A percentile compares a stretch with the other conserved stretches of the same genome.
Conservation (phyloP, 768 basidiomycete genomes). For the Podaxis rugospora region DNA sequence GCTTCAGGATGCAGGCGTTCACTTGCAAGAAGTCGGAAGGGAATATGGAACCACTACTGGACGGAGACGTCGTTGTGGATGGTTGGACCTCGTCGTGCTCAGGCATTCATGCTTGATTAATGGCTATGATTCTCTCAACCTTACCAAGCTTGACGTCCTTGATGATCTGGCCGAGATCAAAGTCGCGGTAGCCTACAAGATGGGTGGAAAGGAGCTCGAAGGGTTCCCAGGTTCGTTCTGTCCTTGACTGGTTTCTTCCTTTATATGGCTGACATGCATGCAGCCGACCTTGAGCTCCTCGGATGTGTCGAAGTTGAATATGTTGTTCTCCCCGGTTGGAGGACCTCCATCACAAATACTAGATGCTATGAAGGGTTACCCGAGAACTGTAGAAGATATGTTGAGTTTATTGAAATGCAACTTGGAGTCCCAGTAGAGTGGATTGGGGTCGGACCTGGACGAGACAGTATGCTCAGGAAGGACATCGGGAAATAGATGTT, state of each 20-base stretch:
- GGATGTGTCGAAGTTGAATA: slow-evolving; percentile 81
- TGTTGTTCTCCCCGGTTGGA: slow-evolving; percentile 89
- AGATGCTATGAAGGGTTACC: slow-evolving; percentile 74
- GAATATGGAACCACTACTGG: slow-evolving; percentile 95
- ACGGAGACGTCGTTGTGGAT: slow-evolving; percentile 88
- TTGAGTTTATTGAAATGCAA: slow-evolving; percentile 80
- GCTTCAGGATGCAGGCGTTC: slow-evolving; percentile 68
- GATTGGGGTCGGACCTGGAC: slow-evolving; percentile 89
- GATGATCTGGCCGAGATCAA: slow-evolving; percentile 85
- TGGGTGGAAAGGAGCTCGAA: slow-evolving; percentile 71
- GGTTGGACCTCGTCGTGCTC: slow-evolving; percentile 96
- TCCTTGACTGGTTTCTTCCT: background rate
- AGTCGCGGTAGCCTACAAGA: slow-evolving; percentile 74
- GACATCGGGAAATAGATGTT: slow-evolving; percentile 1
- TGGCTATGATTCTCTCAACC: slow-evolving; percentile 89
- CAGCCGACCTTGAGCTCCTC: slow-evolving; percentile 84
- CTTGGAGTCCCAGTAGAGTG: slow-evolving; percentile 76
- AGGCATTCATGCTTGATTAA: slow-evolving; percentile 92
- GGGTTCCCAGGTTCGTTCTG: slow-evolving; percentile 79
- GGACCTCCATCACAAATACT: slow-evolving; percentile 62
- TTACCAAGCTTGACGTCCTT: slow-evolving; percentile 95
- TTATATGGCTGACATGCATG: background rate
- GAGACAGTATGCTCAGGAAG: slow-evolving; percentile 67
- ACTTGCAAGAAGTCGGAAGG: slow-evolving; percentile 89
- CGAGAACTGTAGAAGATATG: slow-evolving; percentile 78